A percentile compares a stretch with the other conserved stretches of the same genome.
Evolutionary conservation across 2,329 filamentous ascomycete species (phyloP).

Genomic region (Xylariales sp.): DNA sequence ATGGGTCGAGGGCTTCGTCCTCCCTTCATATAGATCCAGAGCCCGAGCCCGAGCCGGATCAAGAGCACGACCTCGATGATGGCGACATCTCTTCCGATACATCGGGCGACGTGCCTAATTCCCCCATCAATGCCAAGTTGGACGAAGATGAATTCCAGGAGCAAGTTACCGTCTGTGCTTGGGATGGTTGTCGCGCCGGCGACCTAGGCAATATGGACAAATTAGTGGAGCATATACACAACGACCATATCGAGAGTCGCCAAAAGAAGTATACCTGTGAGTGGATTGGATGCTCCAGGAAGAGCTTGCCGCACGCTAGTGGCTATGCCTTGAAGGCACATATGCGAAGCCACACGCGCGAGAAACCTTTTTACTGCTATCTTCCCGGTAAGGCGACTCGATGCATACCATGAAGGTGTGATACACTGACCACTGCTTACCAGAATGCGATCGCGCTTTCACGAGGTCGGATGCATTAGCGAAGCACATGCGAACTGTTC

Average conservation of each 20-base stretch:
- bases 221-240: slow-evolving; percentile 86
- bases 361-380: slow-evolving; percentile 98
- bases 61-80: slow-evolving; percentile 60
- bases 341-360: slow-evolving; percentile 96
- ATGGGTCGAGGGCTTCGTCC: slow-evolving; percentile 57
- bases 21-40: slow-evolving; percentile 62
- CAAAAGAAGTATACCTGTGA: slow-evolving; percentile 99
- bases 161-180: slow-evolving; percentile 81
- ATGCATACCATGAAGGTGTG: not conserved
- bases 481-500: slow-evolving; percentile 98
- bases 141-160: slow-evolving; percentile 82
- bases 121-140: slow-evolving; percentile 72
- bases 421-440: slow-evolving; percentile 28
- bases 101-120: slow-evolving; percentile 83
- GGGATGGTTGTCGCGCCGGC: slow-evolving; percentile 78
- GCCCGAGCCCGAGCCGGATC: slow-evolving; percentile 59
- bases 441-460: slow-evolving; percentile 97
- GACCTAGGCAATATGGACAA: slow-evolving; percentile 84
- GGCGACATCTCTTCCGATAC: slow-evolving; percentile 89
- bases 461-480: slow-evolving; percentile 94
- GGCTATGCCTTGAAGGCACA: slow-evolving; percentile 96
- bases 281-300: slow-evolving; percentile 89
- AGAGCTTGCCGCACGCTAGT: slow-evolving; percentile 91
- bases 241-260: slow-evolving; percentile 91
- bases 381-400: slow-evolving; percentile 76